Conservation (phyloP, 352 stramenopile genomes). For the Phytopythium montanum region DNA sequence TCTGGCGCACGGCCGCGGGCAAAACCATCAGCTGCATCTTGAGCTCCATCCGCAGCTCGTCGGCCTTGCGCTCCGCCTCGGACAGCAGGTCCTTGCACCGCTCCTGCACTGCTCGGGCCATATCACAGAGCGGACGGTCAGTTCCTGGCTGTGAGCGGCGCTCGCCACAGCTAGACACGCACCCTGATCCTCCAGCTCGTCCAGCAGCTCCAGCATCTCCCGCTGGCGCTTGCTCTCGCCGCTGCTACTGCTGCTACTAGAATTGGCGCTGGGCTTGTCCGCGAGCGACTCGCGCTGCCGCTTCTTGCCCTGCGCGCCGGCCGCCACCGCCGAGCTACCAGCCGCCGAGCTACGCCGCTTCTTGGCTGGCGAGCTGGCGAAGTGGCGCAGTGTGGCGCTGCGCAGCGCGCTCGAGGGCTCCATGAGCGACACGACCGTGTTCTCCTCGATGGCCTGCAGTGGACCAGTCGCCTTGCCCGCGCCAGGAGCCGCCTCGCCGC, state of each 20-base stretch:
- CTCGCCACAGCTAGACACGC: neutral
- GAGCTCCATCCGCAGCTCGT: slow-evolving; percentile 70
- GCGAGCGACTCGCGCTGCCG: slow-evolving; percentile 15
- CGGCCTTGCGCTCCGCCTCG: slow-evolving; percentile 47
- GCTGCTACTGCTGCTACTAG: neutral
- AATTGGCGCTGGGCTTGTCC: neutral
- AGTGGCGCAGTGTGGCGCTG: slow-evolving; percentile 21
- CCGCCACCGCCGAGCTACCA: slow-evolving; percentile 4
- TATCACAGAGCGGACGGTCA: slow-evolving; percentile 8
- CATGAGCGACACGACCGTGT: slow-evolving; percentile 50
- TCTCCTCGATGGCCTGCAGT: slow-evolving; percentile 59
- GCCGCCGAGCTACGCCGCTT: slow-evolving; percentile 5
- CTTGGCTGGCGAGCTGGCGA: slow-evolving; percentile 21
- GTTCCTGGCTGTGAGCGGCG: neutral
- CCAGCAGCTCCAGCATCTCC: slow-evolving; percentile 36
- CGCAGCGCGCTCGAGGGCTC: slow-evolving; percentile 16
- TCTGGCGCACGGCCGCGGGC: slow-evolving; percentile 62
- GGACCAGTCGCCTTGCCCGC: slow-evolving; percentile 13
- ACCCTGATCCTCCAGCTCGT: slow-evolving; percentile 67
- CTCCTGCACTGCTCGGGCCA: slow-evolving; percentile 46
- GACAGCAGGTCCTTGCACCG: slow-evolving; percentile 49
- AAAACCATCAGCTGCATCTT: slow-evolving; percentile 78
- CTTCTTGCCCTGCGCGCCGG: slow-evolving; percentile 21
- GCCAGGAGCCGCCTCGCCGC: slow-evolving; percentile 11
- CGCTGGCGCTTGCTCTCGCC: slow-evolving; percentile 39